These are phyloP conservation scores for Vitrella brassicaformis DNA, from an alignment of 73 alveolate genomes.

Conservation along the genomic window DNA sequence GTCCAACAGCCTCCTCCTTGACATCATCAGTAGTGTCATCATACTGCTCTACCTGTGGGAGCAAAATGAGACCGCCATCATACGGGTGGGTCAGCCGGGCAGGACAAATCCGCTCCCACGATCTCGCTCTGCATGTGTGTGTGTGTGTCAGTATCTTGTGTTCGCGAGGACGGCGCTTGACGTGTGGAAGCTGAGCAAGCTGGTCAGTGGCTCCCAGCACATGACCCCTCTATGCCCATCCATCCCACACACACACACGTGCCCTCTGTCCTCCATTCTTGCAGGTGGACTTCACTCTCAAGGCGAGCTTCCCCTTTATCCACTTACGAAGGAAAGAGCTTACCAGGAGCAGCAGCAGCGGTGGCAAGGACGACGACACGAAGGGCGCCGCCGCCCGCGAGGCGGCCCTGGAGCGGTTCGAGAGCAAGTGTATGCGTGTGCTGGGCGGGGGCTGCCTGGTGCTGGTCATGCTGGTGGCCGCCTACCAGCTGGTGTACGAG, in stretches of 20 bases:
- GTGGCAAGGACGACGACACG: too few species aligned
- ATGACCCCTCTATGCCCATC: too few species aligned
- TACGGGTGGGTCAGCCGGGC: constrained; percentile 31
- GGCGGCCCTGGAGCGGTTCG: too few species aligned
- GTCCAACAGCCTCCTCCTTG: constrained; percentile 34
- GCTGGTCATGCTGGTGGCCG: background rate
- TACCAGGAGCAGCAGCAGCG: too few species aligned
- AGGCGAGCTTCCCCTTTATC: too few species aligned
- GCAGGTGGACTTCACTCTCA: constrained; percentile 45
- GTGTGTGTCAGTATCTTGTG: too few species aligned
- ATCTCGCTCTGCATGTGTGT: too few species aligned
- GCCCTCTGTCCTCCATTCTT: background rate
- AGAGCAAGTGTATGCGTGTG: too few species aligned
- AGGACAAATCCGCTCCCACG: too few species aligned
- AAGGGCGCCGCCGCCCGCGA: too few species aligned
- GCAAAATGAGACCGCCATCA: constrained; percentile 39
- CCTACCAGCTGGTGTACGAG: constrained; percentile 22
- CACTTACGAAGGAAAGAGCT: too few species aligned
- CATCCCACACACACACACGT: too few species aligned
- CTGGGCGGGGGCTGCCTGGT: background rate
- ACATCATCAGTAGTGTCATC: constrained; percentile 29
- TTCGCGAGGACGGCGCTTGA: background rate
- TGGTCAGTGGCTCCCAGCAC: background rate
- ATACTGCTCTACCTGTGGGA: constrained; percentile 49
- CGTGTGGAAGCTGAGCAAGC: background rate